These are phyloP conservation scores for Paraurostyla sp. DNA, from an alignment of 73 alveolate species.

Conservation along the genomic window DNA sequence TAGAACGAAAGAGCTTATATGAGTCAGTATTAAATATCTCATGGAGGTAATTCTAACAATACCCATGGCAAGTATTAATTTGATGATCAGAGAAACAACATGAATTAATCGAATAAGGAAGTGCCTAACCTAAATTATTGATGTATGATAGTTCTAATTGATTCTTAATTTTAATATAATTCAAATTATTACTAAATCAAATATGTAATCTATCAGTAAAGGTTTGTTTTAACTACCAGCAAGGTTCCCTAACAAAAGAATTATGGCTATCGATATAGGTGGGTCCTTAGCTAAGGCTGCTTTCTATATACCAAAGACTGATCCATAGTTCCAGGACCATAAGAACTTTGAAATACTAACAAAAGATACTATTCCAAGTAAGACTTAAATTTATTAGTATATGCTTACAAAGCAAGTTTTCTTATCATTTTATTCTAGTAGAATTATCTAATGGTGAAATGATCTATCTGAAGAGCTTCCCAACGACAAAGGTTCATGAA, in stretches of 20 bases:
- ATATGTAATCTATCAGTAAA: not conserved
- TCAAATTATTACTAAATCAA: not conserved
- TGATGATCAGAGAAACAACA: not conserved
- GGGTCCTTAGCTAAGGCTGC: constrained; percentile 85
- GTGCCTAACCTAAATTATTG: constrained; percentile 14
- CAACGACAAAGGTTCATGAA: constrained; percentile 15
- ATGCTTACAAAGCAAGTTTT: not conserved
- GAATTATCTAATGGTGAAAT: constrained; percentile 45
- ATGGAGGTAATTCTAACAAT: no score
- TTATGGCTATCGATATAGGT: constrained; percentile 80
- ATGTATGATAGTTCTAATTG: not conserved
- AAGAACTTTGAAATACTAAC: constrained; percentile 1
- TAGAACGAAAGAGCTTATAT: constrained; percentile 33
- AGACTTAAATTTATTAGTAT: not conserved
- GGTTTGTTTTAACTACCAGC: not conserved
- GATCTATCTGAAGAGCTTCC: constrained; percentile 50
- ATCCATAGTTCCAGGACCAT: constrained; percentile 24
- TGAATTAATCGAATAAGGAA: no score
- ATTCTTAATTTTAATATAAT: not conserved
- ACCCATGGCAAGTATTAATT: not conserved
- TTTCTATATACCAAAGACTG: constrained; percentile 29
- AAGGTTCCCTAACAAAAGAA: constrained; percentile 39
- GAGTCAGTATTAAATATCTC: no score
- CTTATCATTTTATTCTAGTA: not conserved
- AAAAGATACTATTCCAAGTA: constrained; percentile 42